Percentiles rank a stretch among this genome's conserved stretches.
These are phyloP conservation scores for Aspergillus pseudoglaucus DNA, from an alignment of 2,329 filamentous ascomycete genomes.

Conservation along the genomic window DNA sequence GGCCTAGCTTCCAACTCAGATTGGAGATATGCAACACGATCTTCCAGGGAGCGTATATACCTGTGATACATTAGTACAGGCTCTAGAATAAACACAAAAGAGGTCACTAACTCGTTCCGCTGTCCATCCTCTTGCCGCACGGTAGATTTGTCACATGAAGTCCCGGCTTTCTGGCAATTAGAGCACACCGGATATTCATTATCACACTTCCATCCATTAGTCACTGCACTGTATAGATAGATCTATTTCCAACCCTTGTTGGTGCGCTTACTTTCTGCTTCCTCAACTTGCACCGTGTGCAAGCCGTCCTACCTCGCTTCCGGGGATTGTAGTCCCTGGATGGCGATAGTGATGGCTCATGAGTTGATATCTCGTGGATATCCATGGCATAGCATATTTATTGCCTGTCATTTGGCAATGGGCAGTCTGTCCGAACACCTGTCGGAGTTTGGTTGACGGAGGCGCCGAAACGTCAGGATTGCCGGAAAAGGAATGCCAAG, in stretches of 20 bases:
- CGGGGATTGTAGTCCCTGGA: slow-evolving; percentile 35
- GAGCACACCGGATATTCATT: slow-evolving; percentile 41
- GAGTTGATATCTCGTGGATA: slow-evolving; percentile 13
- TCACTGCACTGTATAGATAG: neutral
- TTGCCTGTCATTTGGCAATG: neutral
- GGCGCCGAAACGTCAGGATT: neutral
- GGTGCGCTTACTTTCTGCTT: slow-evolving; percentile 42
- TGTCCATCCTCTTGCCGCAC: slow-evolving; percentile 34
- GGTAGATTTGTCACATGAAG: slow-evolving; percentile 38
- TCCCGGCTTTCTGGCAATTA: slow-evolving; percentile 39
- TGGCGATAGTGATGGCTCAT: slow-evolving; percentile 17
- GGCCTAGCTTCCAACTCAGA: slow-evolving; percentile 18
- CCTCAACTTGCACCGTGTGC: slow-evolving; percentile 41
- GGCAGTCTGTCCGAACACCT: neutral
- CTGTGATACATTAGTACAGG: slow-evolving; percentile 12
- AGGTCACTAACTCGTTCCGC: slow-evolving; percentile 27
- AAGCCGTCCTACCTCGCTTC: slow-evolving; percentile 41
- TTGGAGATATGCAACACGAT: slow-evolving; percentile 39
- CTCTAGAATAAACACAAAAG: neutral
- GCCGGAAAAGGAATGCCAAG: neutral
- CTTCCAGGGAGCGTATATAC: slow-evolving; percentile 39
- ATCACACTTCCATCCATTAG: slow-evolving; percentile 31
- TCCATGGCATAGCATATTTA: slow-evolving; percentile 9
- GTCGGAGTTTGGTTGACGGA: neutral
- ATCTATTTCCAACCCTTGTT: too few relatives aligned